Conservation (phyloP, 2,329 filamentous ascomycete species). For the Chaetomium globosum region DNA sequence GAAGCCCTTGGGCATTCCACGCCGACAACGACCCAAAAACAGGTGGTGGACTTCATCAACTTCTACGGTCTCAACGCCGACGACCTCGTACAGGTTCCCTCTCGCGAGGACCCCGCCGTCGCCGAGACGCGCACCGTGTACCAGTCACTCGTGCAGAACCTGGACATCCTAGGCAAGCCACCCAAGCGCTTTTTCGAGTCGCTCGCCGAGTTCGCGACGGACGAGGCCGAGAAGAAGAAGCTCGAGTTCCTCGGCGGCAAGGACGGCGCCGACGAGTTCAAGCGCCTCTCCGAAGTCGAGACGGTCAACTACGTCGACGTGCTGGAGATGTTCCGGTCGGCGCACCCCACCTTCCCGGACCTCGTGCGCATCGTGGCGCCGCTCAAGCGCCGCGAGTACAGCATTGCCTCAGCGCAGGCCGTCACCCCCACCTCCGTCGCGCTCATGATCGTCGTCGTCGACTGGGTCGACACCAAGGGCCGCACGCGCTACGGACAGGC, state of each 20-base stretch:
- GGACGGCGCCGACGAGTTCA: slow-evolving; percentile 86
- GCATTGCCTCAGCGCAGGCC: slow-evolving; percentile 96
- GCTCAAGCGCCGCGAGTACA: slow-evolving; percentile 96
- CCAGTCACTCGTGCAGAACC: slow-evolving; percentile 86
- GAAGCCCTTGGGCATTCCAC: slow-evolving; percentile 97
- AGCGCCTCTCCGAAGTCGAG: slow-evolving; percentile 86
- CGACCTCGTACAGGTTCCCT: slow-evolving; percentile 87
- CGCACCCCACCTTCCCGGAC: slow-evolving; percentile 84
- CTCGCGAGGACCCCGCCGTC: slow-evolving; percentile 72
- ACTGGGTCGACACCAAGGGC: slow-evolving; percentile 88
- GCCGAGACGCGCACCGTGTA: slow-evolving; percentile 89
- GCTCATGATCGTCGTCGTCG: slow-evolving; percentile 95
- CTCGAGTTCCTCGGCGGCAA: slow-evolving; percentile 75
- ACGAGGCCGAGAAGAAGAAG: slow-evolving; percentile 79
- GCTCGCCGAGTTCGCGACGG: slow-evolving; percentile 80
- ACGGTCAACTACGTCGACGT: slow-evolving; percentile 89
- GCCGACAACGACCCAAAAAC: slow-evolving; percentile 81
- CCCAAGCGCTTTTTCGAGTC: slow-evolving; percentile 98
- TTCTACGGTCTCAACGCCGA: slow-evolving; percentile 83
- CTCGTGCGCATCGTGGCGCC: slow-evolving; percentile 84
- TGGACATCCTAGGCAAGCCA: slow-evolving; percentile 95
- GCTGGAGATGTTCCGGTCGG: slow-evolving; percentile 84
- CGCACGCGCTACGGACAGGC: slow-evolving; percentile 91
- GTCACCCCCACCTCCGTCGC: slow-evolving; percentile 88
- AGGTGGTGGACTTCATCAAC: slow-evolving; percentile 83